Evolutionary conservation across 2,329 filamentous ascomycete species (phyloP).

Genomic region (Fusarium sulawesiense): DNA sequence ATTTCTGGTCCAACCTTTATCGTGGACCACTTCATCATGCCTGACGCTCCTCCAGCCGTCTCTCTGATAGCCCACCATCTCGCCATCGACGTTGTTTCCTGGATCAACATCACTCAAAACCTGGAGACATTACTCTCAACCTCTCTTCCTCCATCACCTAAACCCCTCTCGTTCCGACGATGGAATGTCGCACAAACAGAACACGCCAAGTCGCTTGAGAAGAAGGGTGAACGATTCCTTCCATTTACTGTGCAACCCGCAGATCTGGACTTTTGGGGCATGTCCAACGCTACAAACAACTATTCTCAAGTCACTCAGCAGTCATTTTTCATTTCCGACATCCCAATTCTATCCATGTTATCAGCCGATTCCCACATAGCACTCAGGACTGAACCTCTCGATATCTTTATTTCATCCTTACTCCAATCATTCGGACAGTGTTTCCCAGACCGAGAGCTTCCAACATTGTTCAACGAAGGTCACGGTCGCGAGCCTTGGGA

Average conservation of each 20-base stretch:
- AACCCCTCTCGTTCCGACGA: slow-evolving; percentile 51
- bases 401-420: slow-evolving; percentile 53
- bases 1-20: slow-evolving; percentile 13
- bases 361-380: slow-evolving; percentile 46
- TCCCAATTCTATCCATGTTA: not conserved
- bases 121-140: slow-evolving; percentile 53
- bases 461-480: slow-evolving; percentile 55
- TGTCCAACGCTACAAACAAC: slow-evolving; percentile 13
- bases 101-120: slow-evolving; percentile 58
- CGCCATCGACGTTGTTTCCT: slow-evolving; percentile 59
- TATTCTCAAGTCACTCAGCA: slow-evolving; percentile 15
- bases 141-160: slow-evolving; percentile 15
- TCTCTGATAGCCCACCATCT: slow-evolving; percentile 53
- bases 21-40: slow-evolving; percentile 7
- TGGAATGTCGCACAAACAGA: slow-evolving; percentile 53
- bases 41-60: slow-evolving; percentile 37
- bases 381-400: slow-evolving; percentile 52
- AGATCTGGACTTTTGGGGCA: slow-evolving; percentile 38
- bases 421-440: slow-evolving; percentile 49
- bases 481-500: slow-evolving; percentile 56
- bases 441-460: slow-evolving; percentile 51
- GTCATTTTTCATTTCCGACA: slow-evolving; percentile 18
- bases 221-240: not conserved
- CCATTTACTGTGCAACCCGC: slow-evolving; percentile 10
- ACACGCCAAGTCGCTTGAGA: slow-evolving; percentile 37